A percentile compares a stretch with the other conserved stretches of the same genome.
Conservation (phyloP, 805 yeast genomes). For the Candida boleticola region DNA sequence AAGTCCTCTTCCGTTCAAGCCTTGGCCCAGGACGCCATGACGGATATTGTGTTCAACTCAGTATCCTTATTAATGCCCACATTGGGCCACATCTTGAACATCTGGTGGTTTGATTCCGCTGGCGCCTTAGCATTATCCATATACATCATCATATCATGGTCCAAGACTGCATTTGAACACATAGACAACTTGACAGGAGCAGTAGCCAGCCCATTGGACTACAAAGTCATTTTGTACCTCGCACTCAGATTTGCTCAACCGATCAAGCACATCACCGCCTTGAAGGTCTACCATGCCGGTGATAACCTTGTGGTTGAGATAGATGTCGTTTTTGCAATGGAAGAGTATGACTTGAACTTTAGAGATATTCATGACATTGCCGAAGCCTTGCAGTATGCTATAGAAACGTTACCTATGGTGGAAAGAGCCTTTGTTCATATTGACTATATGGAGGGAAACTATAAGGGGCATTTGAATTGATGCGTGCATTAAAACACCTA, state of each 20-base stretch:
- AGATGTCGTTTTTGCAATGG: constrained; percentile 53
- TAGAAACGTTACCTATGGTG: constrained; percentile 73
- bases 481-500: too few species aligned
- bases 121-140: constrained; percentile 67
- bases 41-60: constrained; percentile 71
- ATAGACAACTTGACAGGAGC: constrained; percentile 75
- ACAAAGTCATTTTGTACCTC: constrained; percentile 64
- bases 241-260: constrained; percentile 68
- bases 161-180: constrained; percentile 63
- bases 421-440: constrained; percentile 82
- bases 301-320: constrained; percentile 76
- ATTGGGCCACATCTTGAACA: constrained; percentile 46
- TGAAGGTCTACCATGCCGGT: constrained; percentile 76
- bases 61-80: constrained; percentile 73
- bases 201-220: constrained; percentile 58
- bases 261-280: constrained; percentile 60
- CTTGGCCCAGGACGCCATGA: constrained; percentile 76
- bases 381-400: constrained; percentile 76
- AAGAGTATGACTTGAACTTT: constrained; percentile 46
- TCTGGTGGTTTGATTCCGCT: constrained; percentile 74
- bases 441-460: constrained; percentile 54
- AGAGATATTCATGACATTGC: constrained; percentile 79
- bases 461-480: constrained; percentile 37
- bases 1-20: constrained; percentile 72
- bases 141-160: constrained; percentile 67